Evolutionary conservation across 179 eudicot species (phyloP).

Genomic region (Nepenthes alata): DNA sequence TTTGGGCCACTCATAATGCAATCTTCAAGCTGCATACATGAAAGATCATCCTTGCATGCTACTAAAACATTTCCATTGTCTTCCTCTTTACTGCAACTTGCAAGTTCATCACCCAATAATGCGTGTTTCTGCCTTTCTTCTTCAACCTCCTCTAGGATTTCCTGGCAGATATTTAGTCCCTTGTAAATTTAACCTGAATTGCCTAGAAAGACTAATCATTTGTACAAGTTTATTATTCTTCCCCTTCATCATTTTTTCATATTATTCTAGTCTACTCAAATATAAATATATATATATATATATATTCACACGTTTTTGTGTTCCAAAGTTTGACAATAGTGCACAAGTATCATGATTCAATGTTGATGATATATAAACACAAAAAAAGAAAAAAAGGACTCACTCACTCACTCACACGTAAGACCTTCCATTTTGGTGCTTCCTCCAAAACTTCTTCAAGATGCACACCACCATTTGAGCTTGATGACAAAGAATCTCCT

Average conservation of each 20-base stretch:
- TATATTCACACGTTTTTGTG: background rate
- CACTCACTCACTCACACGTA: conserved; percentile 98
- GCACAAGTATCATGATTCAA: background rate
- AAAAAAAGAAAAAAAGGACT: conserved; percentile 20
- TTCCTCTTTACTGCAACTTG: conserved; percentile 24
- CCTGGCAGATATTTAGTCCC: conserved; percentile 31
- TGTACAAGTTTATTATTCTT: background rate
- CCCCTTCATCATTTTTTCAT: too few species aligned
- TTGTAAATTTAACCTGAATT: conserved; percentile 8
- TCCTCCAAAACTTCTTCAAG: conserved; percentile 85
- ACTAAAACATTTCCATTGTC: conserved; percentile 70
- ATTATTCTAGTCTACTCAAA: too few species aligned
- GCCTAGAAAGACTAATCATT: background rate
- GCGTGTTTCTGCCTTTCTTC: conserved; percentile 59
- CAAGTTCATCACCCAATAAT: conserved; percentile 25
- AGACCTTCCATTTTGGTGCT: conserved; percentile 97
- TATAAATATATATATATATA: too few species aligned
- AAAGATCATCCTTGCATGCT: conserved; percentile 87
- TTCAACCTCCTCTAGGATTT: conserved; percentile 73
- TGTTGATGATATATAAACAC: background rate
- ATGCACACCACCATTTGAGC: conserved; percentile 28
- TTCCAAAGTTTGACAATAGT: background rate
- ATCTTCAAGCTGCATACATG: conserved; percentile 95
- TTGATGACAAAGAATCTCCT: conserved; percentile 13
- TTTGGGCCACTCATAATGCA: conserved; percentile 62